These are phyloP conservation scores for Nakazawaea anatomiae DNA, from an alignment of 805 yeast genomes.

Conservation along the genomic window DNA sequence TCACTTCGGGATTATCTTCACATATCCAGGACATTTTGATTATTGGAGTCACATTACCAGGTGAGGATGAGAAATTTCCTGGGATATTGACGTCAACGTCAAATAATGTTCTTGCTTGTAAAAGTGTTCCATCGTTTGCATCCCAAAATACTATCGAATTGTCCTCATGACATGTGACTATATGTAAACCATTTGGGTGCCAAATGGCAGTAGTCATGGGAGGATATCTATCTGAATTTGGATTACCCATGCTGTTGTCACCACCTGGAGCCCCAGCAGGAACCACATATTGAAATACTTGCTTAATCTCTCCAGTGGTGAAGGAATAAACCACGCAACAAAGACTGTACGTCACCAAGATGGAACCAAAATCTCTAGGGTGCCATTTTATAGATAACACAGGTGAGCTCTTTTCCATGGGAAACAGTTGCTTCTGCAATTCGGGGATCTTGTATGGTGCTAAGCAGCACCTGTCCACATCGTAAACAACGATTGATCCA, in stretches of 20 bases:
- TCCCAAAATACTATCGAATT: slow-evolving; percentile 94
- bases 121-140: slow-evolving; percentile 62
- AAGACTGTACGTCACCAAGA: slow-evolving; percentile 68
- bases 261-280: slow-evolving; percentile 73
- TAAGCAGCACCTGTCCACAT: slow-evolving; percentile 69
- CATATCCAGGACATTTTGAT: slow-evolving; percentile 71
- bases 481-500: slow-evolving; percentile 69
- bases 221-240: slow-evolving; percentile 20
- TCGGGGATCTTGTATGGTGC: slow-evolving; percentile 67
- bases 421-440: slow-evolving; percentile 58
- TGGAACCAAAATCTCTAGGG: slow-evolving; percentile 81
- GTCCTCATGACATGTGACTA: slow-evolving; percentile 73
- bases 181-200: slow-evolving; percentile 91
- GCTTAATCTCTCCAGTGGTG: slow-evolving; percentile 50
- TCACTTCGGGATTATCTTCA: slow-evolving; percentile 71
- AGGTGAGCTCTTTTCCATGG: slow-evolving; percentile 43
- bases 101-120: slow-evolving; percentile 68
- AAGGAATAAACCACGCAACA: slow-evolving; percentile 68
- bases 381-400: slow-evolving; percentile 70
- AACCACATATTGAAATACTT: slow-evolving; percentile 52
- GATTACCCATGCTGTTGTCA: slow-evolving; percentile 29
- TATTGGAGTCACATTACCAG: slow-evolving; percentile 33
- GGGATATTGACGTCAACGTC: slow-evolving; percentile 62
- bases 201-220: slow-evolving; percentile 49
- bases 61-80: slow-evolving; percentile 13